Evolutionary conservation across 2,329 filamentous ascomycete genomes (phyloP).

Genomic region (Fusarium globosum): DNA sequence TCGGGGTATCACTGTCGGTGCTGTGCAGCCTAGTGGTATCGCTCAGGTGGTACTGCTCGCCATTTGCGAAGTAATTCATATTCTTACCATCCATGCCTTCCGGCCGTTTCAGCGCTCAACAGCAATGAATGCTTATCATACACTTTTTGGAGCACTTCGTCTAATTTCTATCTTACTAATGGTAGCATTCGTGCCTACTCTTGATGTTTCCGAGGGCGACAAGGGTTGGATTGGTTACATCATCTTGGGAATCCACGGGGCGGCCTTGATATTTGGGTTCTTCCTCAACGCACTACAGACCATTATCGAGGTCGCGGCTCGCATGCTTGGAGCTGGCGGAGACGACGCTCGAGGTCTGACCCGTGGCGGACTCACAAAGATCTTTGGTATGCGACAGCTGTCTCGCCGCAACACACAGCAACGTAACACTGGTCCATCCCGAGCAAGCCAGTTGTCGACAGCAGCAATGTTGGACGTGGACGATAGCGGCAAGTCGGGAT

Average conservation of each 20-base stretch:
- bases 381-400: slow-evolving; percentile 91
- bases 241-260: slow-evolving; percentile 86
- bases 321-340: slow-evolving; percentile 84
- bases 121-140: slow-evolving; percentile 97
- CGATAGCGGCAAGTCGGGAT: slow-evolving; percentile 71
- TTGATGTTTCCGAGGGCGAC: slow-evolving; percentile 80
- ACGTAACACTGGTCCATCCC: slow-evolving; percentile 68
- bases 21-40: slow-evolving; percentile 91
- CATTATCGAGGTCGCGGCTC: slow-evolving; percentile 85
- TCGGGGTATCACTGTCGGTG: slow-evolving; percentile 90
- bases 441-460: slow-evolving; percentile 85
- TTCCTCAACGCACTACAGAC: slow-evolving; percentile 93
- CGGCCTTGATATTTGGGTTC: slow-evolving; percentile 90
- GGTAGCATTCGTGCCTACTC: slow-evolving; percentile 84
- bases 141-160: slow-evolving; percentile 81
- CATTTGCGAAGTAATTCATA: slow-evolving; percentile 91
- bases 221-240: slow-evolving; percentile 97
- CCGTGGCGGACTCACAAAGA: slow-evolving; percentile 86
- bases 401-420: slow-evolving; percentile 76
- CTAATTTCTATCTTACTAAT: slow-evolving; percentile 81
- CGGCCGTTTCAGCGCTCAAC: slow-evolving; percentile 90
- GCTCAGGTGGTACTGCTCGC: slow-evolving; percentile 92
- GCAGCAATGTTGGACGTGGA: slow-evolving; percentile 81
- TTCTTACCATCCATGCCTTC: slow-evolving; percentile 89
- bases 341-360: slow-evolving; percentile 76